Percentiles rank a stretch among this genome's conserved stretches.
phyloP scores from a whole-genome alignment of 192 early-diverging fungal species.

The Thamnidium elegans region DNA sequence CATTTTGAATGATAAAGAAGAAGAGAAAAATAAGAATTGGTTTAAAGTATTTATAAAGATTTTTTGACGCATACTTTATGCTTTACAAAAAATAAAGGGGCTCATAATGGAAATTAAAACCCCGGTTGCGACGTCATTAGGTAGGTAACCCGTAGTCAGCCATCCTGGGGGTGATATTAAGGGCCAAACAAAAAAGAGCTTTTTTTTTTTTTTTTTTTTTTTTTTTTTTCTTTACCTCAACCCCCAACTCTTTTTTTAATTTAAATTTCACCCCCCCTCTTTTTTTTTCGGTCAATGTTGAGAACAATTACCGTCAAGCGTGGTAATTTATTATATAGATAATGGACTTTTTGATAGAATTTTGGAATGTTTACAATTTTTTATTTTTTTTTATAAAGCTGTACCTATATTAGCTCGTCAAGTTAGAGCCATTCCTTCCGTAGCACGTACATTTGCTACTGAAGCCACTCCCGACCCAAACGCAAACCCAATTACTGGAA shows the following conservation, averaged over 20 bases:
- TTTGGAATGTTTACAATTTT: constrained; percentile 2
- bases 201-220: constrained; percentile 19
- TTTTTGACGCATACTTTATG: not conserved
- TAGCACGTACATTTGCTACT: constrained; percentile 36
- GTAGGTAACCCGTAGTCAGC: too few species aligned
- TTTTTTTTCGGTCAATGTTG: constrained; percentile 31
- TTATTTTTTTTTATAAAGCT: constrained; percentile 6
- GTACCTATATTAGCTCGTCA: constrained; percentile 21
- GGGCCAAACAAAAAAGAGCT: not conserved
- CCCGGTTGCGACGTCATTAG: too few species aligned
- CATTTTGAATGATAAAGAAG: not conserved
- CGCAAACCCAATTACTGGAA: constrained; percentile 41
- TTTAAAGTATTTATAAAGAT: not conserved
- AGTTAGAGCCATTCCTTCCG: constrained; percentile 31
- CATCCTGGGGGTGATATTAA: too few species aligned
- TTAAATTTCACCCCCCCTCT: constrained; percentile 21
- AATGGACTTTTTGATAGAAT: not conserved
- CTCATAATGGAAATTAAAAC: too few species aligned
- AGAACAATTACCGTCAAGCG: constrained; percentile 32
- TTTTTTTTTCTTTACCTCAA: constrained; percentile 14
- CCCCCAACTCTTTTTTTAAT: constrained; percentile 23
- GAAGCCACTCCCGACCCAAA: constrained; percentile 39
- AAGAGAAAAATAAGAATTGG: not conserved
- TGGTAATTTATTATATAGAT: constrained; percentile 18
- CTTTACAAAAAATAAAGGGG: not conserved